Evolutionary conservation across 2,329 filamentous ascomycete genomes (phyloP).

Genomic region (Exophiala oligosperma): DNA sequence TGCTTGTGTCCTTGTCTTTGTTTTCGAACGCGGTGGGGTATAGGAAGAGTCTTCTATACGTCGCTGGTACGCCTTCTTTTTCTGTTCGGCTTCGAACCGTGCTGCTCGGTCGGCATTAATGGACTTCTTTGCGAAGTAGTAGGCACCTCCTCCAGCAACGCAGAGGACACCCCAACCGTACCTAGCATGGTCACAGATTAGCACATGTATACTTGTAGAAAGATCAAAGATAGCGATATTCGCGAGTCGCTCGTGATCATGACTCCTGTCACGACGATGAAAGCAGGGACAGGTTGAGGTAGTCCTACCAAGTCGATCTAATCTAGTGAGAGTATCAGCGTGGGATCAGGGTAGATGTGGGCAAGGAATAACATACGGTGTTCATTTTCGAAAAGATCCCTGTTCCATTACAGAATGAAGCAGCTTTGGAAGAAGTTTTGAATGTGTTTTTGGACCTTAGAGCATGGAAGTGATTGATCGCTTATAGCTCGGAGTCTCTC

Average conservation of each 20-base stretch:
- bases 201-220: background rate
- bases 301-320: slow-evolving; percentile 58
- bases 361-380: slow-evolving; percentile 45
- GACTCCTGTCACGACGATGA: background rate
- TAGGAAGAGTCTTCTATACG: slow-evolving; percentile 36
- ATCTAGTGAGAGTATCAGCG: slow-evolving; percentile 41
- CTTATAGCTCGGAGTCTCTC: background rate
- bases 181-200: slow-evolving; percentile 51
- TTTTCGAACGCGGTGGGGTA: slow-evolving; percentile 21
- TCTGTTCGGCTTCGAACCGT: slow-evolving; percentile 70
- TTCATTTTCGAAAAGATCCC: slow-evolving; percentile 44
- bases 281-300: background rate
- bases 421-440: background rate
- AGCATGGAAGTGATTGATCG: background rate
- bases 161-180: slow-evolving; percentile 90
- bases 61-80: slow-evolving; percentile 47
- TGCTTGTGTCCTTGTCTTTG: slow-evolving; percentile 26
- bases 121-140: slow-evolving; percentile 91
- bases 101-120: slow-evolving; percentile 86
- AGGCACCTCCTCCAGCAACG: slow-evolving; percentile 83
- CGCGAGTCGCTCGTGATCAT: no score
- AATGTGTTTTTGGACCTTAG: background rate
- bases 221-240: no score
- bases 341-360: background rate
- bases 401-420: slow-evolving; percentile 3